A percentile compares a stretch with the other conserved stretches of the same genome.
Evolutionary conservation across 2,329 filamentous ascomycete genomes (phyloP).

Genomic region (Diplodia seriata): DNA sequence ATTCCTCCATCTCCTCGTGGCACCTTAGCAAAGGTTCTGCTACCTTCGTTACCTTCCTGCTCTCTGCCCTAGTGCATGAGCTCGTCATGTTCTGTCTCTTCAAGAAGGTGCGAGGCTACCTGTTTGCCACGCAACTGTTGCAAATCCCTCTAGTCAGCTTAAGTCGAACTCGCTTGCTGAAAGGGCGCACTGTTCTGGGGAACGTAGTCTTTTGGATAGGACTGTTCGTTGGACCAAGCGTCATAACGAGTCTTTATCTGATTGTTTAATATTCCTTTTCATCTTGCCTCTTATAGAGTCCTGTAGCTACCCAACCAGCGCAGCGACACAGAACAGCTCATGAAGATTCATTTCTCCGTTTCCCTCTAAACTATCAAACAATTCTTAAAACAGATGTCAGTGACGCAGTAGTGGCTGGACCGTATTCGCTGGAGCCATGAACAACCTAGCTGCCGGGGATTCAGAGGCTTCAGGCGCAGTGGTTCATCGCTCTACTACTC

Average conservation of each 20-base stretch:
- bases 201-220: constrained; percentile 82
- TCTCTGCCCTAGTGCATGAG: constrained; percentile 75
- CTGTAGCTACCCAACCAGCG: background rate
- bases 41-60: constrained; percentile 76
- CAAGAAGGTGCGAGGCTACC: constrained; percentile 76
- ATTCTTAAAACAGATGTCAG: background rate
- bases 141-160: constrained; percentile 75
- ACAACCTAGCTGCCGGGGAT: too few relatives aligned
- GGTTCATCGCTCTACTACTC: too few relatives aligned
- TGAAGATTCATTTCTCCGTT: background rate
- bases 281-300: background rate
- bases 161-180: constrained; percentile 71
- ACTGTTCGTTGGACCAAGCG: constrained; percentile 76
- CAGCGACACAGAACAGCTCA: background rate
- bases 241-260: constrained; percentile 62
- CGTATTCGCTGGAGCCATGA: too few relatives aligned
- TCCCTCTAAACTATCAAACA: background rate
- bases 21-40: constrained; percentile 73
- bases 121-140: constrained; percentile 75
- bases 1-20: constrained; percentile 76
- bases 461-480: too few relatives aligned
- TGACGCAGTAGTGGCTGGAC: too few relatives aligned
- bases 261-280: constrained; percentile 47
- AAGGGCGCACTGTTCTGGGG: constrained; percentile 67
- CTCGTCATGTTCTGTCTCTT: constrained; percentile 83